phyloP scores from a whole-genome alignment of 495 filamentous ascomycete genomes.

The Penicillium chermesinum region DNA sequence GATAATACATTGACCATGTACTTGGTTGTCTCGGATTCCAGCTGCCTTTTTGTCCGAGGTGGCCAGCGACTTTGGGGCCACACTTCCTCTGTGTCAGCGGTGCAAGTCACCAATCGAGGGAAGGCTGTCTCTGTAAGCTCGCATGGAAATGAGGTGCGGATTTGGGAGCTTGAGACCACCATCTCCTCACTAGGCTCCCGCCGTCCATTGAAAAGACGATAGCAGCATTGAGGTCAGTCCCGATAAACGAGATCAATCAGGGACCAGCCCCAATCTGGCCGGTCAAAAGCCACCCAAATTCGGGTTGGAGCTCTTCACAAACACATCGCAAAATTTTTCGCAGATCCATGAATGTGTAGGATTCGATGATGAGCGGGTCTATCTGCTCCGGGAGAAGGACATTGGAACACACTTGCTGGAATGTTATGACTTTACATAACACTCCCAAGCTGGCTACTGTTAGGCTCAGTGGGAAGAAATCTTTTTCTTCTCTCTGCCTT shows the following conservation, averaged over 20 bases:
- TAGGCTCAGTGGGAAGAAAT: not conserved
- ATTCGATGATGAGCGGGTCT: slow-evolving; percentile 91
- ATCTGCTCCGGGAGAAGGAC: slow-evolving; percentile 70
- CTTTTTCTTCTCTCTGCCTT: not conserved
- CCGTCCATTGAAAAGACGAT: slow-evolving; percentile 35
- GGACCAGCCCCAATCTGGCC: not conserved
- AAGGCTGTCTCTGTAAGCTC: slow-evolving; percentile 86
- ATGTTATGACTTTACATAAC: slow-evolving; percentile 86
- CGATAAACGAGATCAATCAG: slow-evolving; percentile 20
- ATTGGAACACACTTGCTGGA: slow-evolving; percentile 67
- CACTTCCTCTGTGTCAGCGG: slow-evolving; percentile 82
- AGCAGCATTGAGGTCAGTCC: slow-evolving; percentile 53
- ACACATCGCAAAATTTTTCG: slow-evolving; percentile 3
- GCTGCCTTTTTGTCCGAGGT: slow-evolving; percentile 61
- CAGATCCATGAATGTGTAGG: slow-evolving; percentile 63
- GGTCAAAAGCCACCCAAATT: not conserved
- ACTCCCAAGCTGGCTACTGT: not conserved
- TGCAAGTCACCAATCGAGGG: slow-evolving; percentile 78
- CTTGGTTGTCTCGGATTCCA: slow-evolving; percentile 68
- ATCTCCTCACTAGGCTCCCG: slow-evolving; percentile 43
- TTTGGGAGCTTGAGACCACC: slow-evolving; percentile 90
- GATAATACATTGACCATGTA: slow-evolving; percentile 92
- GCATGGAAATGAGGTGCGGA: slow-evolving; percentile 76
- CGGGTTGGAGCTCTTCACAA: slow-evolving; percentile 1
- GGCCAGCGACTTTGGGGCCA: slow-evolving; percentile 88